phyloP scores from a whole-genome alignment of 345 rosid species.

The Salix udensis region DNA sequence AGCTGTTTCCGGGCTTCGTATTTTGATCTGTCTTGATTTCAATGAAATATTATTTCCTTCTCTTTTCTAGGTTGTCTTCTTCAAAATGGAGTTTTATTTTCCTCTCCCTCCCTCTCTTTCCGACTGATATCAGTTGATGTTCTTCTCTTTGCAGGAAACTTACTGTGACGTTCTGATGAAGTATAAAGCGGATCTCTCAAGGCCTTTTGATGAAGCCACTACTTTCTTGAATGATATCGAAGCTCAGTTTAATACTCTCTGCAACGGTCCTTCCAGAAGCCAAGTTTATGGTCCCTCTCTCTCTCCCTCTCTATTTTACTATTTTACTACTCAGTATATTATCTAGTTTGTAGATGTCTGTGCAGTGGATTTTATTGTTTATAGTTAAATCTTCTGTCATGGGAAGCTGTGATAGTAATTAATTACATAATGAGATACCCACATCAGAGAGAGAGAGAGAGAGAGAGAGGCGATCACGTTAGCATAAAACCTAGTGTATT shows the following conservation, averaged over 20 bases:
- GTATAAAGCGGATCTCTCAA: slow-evolving; percentile 42
- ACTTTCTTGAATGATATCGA: slow-evolving; percentile 39
- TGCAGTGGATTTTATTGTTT: slow-evolving; percentile 16
- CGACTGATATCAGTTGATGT: not conserved
- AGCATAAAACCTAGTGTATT: slow-evolving; percentile 26
- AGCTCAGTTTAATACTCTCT: slow-evolving; percentile 42
- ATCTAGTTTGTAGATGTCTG: slow-evolving; percentile 20
- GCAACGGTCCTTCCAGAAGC: slow-evolving; percentile 30
- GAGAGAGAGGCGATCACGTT: slow-evolving; percentile 21
- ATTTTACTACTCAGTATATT: not conserved
- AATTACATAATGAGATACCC: not conserved
- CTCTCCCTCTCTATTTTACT: not conserved
- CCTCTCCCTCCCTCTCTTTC: not conserved
- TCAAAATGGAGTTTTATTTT: not conserved
- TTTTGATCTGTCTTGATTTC: not conserved
- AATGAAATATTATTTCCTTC: not conserved
- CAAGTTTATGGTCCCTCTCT: slow-evolving; percentile 20
- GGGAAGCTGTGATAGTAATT: not conserved
- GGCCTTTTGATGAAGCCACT: slow-evolving; percentile 50
- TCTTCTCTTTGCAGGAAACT: slow-evolving; percentile 29
- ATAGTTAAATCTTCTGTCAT: not conserved
- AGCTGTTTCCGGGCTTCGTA: not conserved
- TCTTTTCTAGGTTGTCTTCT: not conserved
- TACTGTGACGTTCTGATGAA: slow-evolving; percentile 43
- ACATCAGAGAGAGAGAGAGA: not conserved